Evolutionary conservation across 768 basidiomycete species (phyloP).

Genomic region (Podaxis sp.): DNA sequence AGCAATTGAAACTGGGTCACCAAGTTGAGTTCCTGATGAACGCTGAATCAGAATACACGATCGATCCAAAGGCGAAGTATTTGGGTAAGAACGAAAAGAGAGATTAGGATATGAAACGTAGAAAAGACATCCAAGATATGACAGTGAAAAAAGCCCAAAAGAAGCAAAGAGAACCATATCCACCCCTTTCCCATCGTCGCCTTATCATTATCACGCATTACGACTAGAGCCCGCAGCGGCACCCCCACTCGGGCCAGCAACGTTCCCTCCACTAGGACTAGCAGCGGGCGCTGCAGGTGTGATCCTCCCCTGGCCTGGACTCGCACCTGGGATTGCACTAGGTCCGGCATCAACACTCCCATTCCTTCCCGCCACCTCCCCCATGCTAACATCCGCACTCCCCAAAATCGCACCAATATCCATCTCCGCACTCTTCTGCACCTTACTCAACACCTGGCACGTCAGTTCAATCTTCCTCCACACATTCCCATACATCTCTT

Average conservation of each 20-base stretch:
- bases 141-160: background rate
- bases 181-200: background rate
- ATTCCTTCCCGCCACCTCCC: background rate
- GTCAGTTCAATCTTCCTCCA: slow-evolving; percentile 20
- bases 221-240: background rate
- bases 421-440: background rate
- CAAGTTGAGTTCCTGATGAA: too few relatives aligned
- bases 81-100: background rate
- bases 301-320: background rate
- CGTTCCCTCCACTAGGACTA: background rate
- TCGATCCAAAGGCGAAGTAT: background rate
- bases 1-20: background rate
- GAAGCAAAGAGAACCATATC: background rate
- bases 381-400: background rate
- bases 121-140: background rate
- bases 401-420: background rate
- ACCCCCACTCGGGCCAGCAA: background rate
- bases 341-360: background rate
- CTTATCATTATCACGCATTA: background rate
- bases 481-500: slow-evolving; percentile 18
- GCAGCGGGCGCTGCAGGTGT: background rate
- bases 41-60: background rate
- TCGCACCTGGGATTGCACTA: background rate
- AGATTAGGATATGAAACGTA: background rate
- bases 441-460: slow-evolving; percentile 16